Percentiles rank a stretch among this genome's conserved stretches.
These are phyloP conservation scores for Tetrapisispora phaffii DNA, from an alignment of 805 yeast species.

Conservation along the genomic window DNA sequence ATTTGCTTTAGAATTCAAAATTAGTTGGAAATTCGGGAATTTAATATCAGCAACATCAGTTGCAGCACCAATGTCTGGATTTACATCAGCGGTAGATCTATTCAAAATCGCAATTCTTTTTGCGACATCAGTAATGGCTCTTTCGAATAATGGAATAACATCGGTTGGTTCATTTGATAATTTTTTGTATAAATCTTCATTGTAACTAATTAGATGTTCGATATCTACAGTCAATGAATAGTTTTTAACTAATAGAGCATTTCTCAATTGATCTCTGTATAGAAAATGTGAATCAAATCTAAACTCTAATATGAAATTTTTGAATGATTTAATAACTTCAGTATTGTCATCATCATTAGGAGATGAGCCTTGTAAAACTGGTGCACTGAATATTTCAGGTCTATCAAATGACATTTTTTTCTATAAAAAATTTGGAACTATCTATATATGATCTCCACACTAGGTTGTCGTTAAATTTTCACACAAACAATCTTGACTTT, in stretches of 20 bases:
- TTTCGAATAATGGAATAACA: conserved; percentile 77
- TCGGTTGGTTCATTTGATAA: conserved; percentile 81
- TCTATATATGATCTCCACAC: not conserved
- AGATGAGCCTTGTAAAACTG: conserved; percentile 79
- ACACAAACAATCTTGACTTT: too few relatives aligned
- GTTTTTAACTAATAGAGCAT: conserved; percentile 68
- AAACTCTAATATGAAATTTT: conserved; percentile 74
- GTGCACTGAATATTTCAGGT: conserved; percentile 63
- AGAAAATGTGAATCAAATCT: conserved; percentile 73
- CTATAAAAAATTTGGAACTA: too few relatives aligned
- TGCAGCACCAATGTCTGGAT: conserved; percentile 5
- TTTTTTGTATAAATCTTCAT: conserved; percentile 80
- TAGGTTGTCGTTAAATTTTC: not conserved
- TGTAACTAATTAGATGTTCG: conserved; percentile 77
- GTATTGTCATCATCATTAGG: conserved; percentile 51
- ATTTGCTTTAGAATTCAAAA: conserved; percentile 62
- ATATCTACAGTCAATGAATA: conserved; percentile 65
- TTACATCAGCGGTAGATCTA: conserved; percentile 8
- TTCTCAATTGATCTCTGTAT: conserved; percentile 85
- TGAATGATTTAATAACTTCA: conserved; percentile 68
- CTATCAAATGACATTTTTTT: conserved; percentile 67
- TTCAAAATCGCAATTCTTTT: conserved; percentile 46
- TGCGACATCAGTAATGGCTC: conserved; percentile 77
- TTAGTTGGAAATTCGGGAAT: conserved; percentile 78
- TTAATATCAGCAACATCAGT: conserved; percentile 22